phyloP scores from a whole-genome alignment of 352 stramenopile genomes.

The Globisporangium megalacanthum region DNA sequence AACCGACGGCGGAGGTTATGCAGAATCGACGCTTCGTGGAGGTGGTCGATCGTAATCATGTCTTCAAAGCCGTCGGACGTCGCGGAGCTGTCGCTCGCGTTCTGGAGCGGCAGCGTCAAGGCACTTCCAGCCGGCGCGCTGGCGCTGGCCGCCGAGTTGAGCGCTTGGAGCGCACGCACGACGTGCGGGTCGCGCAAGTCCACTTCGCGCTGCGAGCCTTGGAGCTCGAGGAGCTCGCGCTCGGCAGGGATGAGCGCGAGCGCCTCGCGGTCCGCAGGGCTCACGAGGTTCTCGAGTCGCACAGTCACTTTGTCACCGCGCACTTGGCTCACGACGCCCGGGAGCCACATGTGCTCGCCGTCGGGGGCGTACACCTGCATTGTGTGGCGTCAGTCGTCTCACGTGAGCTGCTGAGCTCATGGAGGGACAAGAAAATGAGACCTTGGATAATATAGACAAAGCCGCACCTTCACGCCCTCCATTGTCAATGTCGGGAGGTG shows the following conservation, averaged over 20 bases:
- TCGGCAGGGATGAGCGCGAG: conserved; percentile 38
- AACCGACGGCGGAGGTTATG: conserved; percentile 87
- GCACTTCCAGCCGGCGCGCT: conserved; percentile 1
- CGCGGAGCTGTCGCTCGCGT: conserved; percentile 45
- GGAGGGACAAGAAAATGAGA: no score
- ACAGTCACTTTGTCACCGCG: conserved; percentile 51
- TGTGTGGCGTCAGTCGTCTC: neutral
- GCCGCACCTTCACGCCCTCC: no score
- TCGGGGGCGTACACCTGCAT: conserved; percentile 73
- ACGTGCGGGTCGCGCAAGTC: conserved; percentile 49
- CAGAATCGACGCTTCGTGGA: conserved; percentile 88
- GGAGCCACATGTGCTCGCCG: conserved; percentile 73
- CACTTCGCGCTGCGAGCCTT: conserved; percentile 47
- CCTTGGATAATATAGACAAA: no score
- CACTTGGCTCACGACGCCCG: conserved; percentile 58
- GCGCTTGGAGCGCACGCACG: conserved; percentile 50
- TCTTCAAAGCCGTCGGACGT: conserved; percentile 61
- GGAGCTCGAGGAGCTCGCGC: conserved; percentile 43
- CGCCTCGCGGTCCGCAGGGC: conserved; percentile 32
- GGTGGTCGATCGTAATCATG: conserved; percentile 86
- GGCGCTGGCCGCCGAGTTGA: conserved; percentile 37
- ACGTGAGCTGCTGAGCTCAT: no score
- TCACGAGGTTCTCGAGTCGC: conserved; percentile 60
- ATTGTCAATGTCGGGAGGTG: no score
- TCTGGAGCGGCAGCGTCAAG: conserved; percentile 71